Conservation (phyloP, 345 rosid species). For the Rhizophora apiculata region DNA sequence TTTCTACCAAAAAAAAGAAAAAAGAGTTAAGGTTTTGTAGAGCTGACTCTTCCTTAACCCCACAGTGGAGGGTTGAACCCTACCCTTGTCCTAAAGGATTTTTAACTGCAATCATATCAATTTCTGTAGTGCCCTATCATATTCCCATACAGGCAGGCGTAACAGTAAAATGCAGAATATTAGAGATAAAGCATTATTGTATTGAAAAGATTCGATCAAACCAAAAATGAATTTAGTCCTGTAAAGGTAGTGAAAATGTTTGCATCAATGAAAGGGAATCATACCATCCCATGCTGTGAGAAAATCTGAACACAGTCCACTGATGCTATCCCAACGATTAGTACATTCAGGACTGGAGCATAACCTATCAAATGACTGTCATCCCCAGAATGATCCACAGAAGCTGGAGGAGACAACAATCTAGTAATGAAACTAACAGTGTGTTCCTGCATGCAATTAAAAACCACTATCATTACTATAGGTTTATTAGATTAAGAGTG, state of each 20-base stretch:
- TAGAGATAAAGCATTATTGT: neutral
- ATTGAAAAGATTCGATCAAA: neutral
- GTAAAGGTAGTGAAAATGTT: neutral
- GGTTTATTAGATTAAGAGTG: neutral
- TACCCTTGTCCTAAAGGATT: too few species aligned
- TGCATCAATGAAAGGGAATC: slow-evolving; percentile 15
- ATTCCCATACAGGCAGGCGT: neutral
- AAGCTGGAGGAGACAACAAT: slow-evolving; percentile 75
- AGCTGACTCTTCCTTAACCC: too few species aligned
- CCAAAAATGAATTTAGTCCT: neutral
- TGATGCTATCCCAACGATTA: slow-evolving; percentile 83
- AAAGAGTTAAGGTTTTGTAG: too few species aligned
- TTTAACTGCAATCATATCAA: too few species aligned
- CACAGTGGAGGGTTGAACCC: too few species aligned
- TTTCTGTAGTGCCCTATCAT: too few species aligned
- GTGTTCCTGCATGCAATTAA: slow-evolving; percentile 63
- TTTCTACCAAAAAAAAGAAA: too few species aligned
- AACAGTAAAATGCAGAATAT: neutral
- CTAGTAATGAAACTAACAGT: slow-evolving; percentile 61
- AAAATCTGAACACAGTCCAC: slow-evolving; percentile 82
- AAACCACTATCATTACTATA: neutral
- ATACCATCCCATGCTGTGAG: slow-evolving; percentile 87
- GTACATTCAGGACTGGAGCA: slow-evolving; percentile 78
- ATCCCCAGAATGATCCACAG: slow-evolving; percentile 56
- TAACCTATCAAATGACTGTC: slow-evolving; percentile 67